Percentiles rank a stretch among this genome's conserved stretches.
Conservation (phyloP, 225 moss, liverwort and hornwort genomes). For the Straminergon stramineum region DNA sequence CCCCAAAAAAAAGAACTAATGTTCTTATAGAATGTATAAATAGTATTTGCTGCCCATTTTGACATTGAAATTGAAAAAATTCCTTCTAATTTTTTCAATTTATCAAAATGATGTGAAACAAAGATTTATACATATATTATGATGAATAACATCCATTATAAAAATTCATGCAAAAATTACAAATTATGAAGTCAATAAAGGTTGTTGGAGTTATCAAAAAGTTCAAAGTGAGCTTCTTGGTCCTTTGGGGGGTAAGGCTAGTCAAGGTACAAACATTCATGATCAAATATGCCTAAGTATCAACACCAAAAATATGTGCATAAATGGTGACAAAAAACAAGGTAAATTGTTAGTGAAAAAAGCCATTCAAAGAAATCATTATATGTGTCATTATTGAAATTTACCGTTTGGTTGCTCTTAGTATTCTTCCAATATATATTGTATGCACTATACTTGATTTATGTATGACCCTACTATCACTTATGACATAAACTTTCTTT, state of each 20-base stretch:
- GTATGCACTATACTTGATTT: accelerated
- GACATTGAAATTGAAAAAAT: too few species aligned
- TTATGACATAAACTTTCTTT: neutral
- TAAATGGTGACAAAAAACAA: neutral
- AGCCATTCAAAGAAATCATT: neutral
- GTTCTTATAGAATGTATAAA: too few species aligned
- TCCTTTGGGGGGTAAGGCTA: neutral
- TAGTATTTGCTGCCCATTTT: too few species aligned
- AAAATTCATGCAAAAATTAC: too few species aligned
- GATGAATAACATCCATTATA: too few species aligned
- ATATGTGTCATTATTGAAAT: neutral
- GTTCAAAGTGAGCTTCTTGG: too few species aligned
- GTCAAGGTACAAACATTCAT: accelerated
- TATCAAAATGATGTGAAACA: too few species aligned
- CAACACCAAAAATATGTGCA: neutral
- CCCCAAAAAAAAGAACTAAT: too few species aligned
- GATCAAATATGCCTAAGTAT: neutral
- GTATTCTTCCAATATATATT: neutral
- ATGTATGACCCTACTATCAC: neutral
- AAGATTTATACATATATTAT: too few species aligned
- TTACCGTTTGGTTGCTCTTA: neutral
- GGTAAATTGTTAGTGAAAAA: neutral
- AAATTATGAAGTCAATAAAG: too few species aligned
- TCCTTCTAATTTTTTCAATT: too few species aligned
- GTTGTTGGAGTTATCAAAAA: too few species aligned